A percentile compares a stretch with the other conserved stretches of the same genome.
These are phyloP conservation scores for Diaporthe vexans DNA, from an alignment of 2,329 filamentous ascomycete species.

Conservation along the genomic window DNA sequence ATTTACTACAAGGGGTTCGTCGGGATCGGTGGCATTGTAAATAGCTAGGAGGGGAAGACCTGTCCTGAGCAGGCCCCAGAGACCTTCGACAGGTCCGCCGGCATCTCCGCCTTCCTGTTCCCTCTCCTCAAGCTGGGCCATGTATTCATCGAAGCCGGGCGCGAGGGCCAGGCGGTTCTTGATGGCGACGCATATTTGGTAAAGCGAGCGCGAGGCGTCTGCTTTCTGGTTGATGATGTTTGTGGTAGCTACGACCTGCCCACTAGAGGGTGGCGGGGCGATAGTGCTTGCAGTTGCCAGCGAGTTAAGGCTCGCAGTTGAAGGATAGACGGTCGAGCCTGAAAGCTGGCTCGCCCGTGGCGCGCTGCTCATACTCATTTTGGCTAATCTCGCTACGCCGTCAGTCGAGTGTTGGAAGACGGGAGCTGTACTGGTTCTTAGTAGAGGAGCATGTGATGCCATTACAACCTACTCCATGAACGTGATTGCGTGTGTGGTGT, in stretches of 20 bases:
- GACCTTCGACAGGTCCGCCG: constrained; percentile 86
- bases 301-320: constrained; percentile 66
- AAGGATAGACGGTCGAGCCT: constrained; percentile 69
- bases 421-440: constrained; percentile 71
- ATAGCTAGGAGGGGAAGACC: constrained; percentile 89
- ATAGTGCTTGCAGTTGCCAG: constrained; percentile 61
- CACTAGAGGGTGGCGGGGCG: constrained; percentile 60
- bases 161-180: constrained; percentile 86
- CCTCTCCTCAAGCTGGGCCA: constrained; percentile 79
- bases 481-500: constrained; percentile 34
- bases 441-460: constrained; percentile 69
- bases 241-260: constrained; percentile 80
- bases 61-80: constrained; percentile 89
- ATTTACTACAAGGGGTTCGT: constrained; percentile 75
- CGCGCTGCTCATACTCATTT: constrained; percentile 67
- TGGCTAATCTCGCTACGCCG: constrained; percentile 60
- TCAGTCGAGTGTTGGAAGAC: constrained; percentile 65
- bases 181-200: constrained; percentile 92
- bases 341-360: constrained; percentile 74
- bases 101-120: constrained; percentile 71
- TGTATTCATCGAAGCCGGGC: constrained; percentile 82
- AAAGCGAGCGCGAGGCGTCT: constrained; percentile 91
- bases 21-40: constrained; percentile 87
- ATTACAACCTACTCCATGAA: constrained; percentile 56
- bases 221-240: constrained; percentile 99